Evolutionary conservation across 108 stramenopile genomes (phyloP), one percentile per base, ranked within the genome.

Genomic region (Fragilaria crotonensis): DNA sequence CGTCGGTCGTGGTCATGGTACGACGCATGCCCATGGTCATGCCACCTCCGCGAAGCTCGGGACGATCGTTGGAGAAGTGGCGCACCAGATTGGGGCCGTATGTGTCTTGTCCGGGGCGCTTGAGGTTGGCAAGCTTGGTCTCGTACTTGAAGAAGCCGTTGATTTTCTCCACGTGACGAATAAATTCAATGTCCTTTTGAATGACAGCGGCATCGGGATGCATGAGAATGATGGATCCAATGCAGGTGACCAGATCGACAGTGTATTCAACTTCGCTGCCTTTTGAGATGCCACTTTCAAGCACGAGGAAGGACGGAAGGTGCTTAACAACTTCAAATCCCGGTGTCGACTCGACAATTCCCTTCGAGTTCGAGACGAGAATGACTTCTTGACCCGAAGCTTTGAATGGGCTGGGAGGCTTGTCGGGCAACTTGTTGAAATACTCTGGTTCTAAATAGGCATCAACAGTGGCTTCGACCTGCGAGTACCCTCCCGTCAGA

Each of bases 121-220:
- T 81, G 22, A 90, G 72, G 47, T 73, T 82, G 31, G 84, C 83
- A 3, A 66, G 64, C 30, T 78, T 71, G 3, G 73, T 80, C 41
- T 89, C 88, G 52, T 86, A 90, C 33, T 73, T 46, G 55, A 90
- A 90, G 28, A 90, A 59, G 25, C 83, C 89, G 52, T 90, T 87
- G 63, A 87, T 85, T 30, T 75, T 78, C 55, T 90, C 89, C 61
- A 90, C 49, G 51, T 87, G 81, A n/a, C 89, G 81, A 52, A 90
- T 81, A 48, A 90, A 90, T 17, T 84, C 77, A 48, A 87, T 63
- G 46, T 90, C 89, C 29, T 73, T 76, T 25, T 76, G 48, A 3
- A 90, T 62, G 0, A 85, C 77, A 20, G 57, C 53, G 4, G 52
- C 47, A 47, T 90, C 79, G 27, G 67, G 45, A 60, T 90, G 78